These are phyloP conservation scores for Calamus simplicifolius DNA, from an alignment of 176 grass and related monocot species.

Conservation along the genomic window DNA sequence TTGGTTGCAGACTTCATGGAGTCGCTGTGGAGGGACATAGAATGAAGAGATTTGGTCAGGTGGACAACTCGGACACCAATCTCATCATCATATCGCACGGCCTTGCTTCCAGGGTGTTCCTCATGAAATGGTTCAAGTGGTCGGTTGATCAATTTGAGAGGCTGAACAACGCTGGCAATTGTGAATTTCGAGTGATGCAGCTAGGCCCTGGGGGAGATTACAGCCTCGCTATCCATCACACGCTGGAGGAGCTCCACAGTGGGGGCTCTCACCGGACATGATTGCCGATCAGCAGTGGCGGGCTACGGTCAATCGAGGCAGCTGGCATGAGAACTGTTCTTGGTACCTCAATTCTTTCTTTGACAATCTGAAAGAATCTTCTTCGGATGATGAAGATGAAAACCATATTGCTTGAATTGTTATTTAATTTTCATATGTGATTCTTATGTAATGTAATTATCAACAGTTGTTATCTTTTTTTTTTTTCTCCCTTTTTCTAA, in stretches of 20 bases:
- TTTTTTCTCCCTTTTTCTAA: too few relatives aligned
- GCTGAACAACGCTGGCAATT: conserved; percentile 90
- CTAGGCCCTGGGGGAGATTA: conserved; percentile 71
- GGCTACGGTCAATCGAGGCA: conserved; percentile 40
- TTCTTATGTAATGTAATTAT: too few relatives aligned
- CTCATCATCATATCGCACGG: conserved; percentile 90
- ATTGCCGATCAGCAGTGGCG: conserved; percentile 92
- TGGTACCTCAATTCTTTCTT: conserved; percentile 64
- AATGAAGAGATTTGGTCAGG: conserved; percentile 65
- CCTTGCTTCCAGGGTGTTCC: conserved; percentile 75
- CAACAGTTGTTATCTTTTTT: too few relatives aligned
- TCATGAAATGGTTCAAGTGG: conserved; percentile 99
- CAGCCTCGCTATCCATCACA: conserved; percentile 92
- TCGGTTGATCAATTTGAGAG: conserved; percentile 84
- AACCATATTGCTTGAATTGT: too few relatives aligned
- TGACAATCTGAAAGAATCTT: conserved; percentile 25
- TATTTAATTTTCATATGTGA: too few relatives aligned
- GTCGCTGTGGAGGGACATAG: conserved; percentile 93
- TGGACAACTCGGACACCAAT: conserved; percentile 53
- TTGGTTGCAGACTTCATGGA: conserved; percentile 62
- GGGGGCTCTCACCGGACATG: conserved; percentile 87
- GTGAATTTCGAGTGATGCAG: conserved; percentile 89
- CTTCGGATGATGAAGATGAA: too few relatives aligned
- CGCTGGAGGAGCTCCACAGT: conserved; percentile 59
- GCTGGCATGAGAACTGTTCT: conserved; percentile 57